A percentile compares a stretch with the other conserved stretches of the same genome.
Conservation (phyloP, 2,329 filamentous ascomycete species). For the Fonsecaea monophora region DNA sequence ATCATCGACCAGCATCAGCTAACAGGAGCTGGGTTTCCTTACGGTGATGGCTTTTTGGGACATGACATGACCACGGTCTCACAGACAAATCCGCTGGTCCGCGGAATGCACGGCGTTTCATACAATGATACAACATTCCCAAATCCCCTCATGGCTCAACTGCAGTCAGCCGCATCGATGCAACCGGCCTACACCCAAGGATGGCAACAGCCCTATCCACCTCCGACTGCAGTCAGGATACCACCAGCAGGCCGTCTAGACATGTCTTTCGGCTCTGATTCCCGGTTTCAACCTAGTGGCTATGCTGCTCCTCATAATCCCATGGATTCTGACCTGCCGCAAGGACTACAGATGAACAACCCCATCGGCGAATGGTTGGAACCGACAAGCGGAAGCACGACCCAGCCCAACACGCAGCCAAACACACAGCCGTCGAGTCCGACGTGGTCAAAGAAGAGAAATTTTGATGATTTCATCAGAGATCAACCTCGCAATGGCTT, state of each 20-base stretch:
- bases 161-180: slow-evolving; percentile 29
- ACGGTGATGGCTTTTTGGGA: slow-evolving; percentile 24
- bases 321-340: slow-evolving; percentile 35
- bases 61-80: slow-evolving; percentile 28
- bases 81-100: slow-evolving; percentile 17
- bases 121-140: slow-evolving; percentile 24
- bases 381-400: slow-evolving; percentile 32
- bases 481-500: slow-evolving; percentile 33
- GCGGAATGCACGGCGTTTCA: slow-evolving; percentile 23
- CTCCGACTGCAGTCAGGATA: slow-evolving; percentile 21
- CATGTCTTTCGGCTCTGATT: slow-evolving; percentile 38
- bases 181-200: slow-evolving; percentile 29
- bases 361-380: slow-evolving; percentile 32
- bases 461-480: slow-evolving; percentile 35
- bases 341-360: slow-evolving; percentile 28
- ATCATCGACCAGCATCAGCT: slow-evolving; percentile 32
- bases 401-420: slow-evolving; percentile 35
- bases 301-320: slow-evolving; percentile 37
- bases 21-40: slow-evolving; percentile 28
- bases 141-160: slow-evolving; percentile 25
- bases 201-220: slow-evolving; percentile 35
- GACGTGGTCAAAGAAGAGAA: slow-evolving; percentile 37
- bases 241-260: slow-evolving; percentile 24
- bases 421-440: slow-evolving; percentile 41
- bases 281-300: slow-evolving; percentile 36